Evolutionary conservation across 108 stramenopile genomes (phyloP).

Genomic region (Mediolabrus comicus): DNA sequence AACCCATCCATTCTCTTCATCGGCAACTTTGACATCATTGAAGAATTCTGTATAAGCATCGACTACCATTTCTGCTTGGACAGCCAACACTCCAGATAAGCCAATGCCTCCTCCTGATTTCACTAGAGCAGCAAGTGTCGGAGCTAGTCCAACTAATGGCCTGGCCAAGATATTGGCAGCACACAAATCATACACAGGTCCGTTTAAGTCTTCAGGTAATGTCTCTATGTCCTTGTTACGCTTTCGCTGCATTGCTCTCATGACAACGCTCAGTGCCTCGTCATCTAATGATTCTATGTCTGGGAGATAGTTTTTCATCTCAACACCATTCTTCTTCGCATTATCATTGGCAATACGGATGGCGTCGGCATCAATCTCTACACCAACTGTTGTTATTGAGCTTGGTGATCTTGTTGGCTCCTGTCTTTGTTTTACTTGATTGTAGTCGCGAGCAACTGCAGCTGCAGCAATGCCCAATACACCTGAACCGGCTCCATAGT

Average conservation of each 20-base stretch:
- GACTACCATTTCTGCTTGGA: conserved; percentile 57
- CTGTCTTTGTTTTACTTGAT: neutral
- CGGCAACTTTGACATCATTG: conserved; percentile 61
- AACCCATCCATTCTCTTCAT: conserved; percentile 57
- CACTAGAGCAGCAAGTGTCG: conserved; percentile 55
- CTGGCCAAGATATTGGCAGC: conserved; percentile 82
- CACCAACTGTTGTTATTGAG: conserved; percentile 52
- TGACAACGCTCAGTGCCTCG: conserved; percentile 62
- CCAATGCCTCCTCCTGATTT: conserved; percentile 66
- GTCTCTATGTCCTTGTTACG: conserved; percentile 34
- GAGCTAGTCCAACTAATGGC: conserved; percentile 60
- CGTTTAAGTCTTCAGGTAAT: conserved; percentile 52
- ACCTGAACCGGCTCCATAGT: conserved; percentile 82
- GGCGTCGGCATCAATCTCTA: conserved; percentile 85
- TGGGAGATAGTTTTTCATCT: conserved; percentile 72
- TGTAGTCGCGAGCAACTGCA: conserved; percentile 44
- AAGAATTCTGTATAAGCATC: conserved; percentile 64
- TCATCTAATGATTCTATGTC: conserved; percentile 54
- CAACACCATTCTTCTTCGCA: conserved; percentile 58
- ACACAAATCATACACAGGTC: conserved; percentile 60
- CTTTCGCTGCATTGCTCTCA: conserved; percentile 60
- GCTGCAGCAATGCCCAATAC: conserved; percentile 84
- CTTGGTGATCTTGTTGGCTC: neutral
- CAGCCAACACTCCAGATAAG: conserved; percentile 65
- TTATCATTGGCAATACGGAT: conserved; percentile 77